phyloP scores from a whole-genome alignment of 352 stramenopile species.

The Pythium aphanidermatum region DNA sequence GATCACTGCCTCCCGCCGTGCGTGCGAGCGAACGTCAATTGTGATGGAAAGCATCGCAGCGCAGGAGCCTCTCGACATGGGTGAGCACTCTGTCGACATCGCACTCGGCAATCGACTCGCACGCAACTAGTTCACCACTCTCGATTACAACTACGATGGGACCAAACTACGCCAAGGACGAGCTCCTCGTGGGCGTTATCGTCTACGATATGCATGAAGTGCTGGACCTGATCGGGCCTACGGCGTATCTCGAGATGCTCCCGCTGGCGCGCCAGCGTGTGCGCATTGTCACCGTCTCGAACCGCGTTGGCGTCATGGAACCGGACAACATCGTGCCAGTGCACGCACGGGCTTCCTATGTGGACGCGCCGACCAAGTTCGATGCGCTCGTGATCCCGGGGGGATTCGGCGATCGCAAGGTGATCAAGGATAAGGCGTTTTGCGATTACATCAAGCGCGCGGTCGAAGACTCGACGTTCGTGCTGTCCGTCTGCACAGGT shows the following conservation, averaged over 20 bases:
- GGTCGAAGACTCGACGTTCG: constrained; percentile 22
- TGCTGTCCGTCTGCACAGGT: constrained; percentile 51
- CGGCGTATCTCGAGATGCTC: constrained; percentile 8
- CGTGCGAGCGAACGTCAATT: too few relatives aligned
- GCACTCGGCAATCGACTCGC: too few relatives aligned
- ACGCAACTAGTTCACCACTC: too few relatives aligned
- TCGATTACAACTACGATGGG: too few relatives aligned
- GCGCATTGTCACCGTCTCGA: not conserved
- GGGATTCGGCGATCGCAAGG: constrained; percentile 13
- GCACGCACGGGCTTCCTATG: constrained; percentile 23
- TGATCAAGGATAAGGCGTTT: constrained; percentile 31
- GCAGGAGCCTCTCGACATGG: too few relatives aligned
- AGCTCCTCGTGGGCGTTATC: constrained; percentile 3
- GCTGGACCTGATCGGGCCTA: constrained; percentile 3
- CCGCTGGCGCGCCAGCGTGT: not conserved
- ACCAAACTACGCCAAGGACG: too few relatives aligned
- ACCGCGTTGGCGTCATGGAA: not conserved
- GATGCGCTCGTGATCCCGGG: constrained; percentile 43
- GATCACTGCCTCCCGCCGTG: too few relatives aligned
- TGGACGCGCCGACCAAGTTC: constrained; percentile 16
- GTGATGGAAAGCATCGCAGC: too few relatives aligned
- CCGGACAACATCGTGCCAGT: not conserved
- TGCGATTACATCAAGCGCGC: constrained; percentile 25
- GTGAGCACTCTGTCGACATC: too few relatives aligned
- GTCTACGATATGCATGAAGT: not conserved